Conservation (phyloP, 306 rosid genomes). For the Pterocarpus santalinus region DNA sequence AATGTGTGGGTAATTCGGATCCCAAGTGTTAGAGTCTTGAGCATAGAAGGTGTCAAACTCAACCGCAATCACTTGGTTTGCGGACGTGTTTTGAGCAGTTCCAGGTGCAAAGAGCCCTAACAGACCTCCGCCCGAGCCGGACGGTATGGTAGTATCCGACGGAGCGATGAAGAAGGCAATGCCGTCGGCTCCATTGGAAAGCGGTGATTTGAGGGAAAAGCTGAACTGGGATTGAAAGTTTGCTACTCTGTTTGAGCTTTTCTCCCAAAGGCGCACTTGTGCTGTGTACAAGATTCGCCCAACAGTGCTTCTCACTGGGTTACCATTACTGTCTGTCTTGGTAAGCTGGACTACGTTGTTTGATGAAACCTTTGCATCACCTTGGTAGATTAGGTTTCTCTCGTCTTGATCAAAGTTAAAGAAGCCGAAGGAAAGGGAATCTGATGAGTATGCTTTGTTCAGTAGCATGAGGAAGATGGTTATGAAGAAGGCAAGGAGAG, state of each 20-base stretch:
- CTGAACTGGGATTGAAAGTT: too few species aligned
- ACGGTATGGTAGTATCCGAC: not conserved
- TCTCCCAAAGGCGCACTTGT: too few species aligned
- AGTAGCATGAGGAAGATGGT: not conserved
- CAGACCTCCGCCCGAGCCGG: not conserved
- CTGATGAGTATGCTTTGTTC: not conserved
- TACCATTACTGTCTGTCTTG: too few species aligned
- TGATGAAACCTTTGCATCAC: not conserved
- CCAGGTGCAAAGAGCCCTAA: conserved; percentile 30
- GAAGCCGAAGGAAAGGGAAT: not conserved
- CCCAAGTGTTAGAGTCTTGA: conserved; percentile 8
- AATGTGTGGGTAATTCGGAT: conserved; percentile 31
- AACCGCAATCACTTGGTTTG: conserved; percentile 33
- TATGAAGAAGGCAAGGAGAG: not conserved
- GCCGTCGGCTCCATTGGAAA: not conserved
- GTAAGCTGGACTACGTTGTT: too few species aligned
- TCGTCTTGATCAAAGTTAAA: not conserved
- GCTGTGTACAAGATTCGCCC: too few species aligned
- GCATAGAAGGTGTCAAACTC: conserved; percentile 36
- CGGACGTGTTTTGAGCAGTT: too few species aligned
- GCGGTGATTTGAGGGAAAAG: too few species aligned
- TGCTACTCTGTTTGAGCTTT: too few species aligned
- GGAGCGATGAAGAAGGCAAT: conserved; percentile 24
- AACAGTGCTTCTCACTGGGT: too few species aligned
- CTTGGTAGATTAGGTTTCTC: not conserved